Percentiles rank a stretch among this genome's conserved stretches.
Evolutionary conservation across 2,329 filamentous ascomycete genomes (phyloP).

Genomic region (Diaporthe helianthi): DNA sequence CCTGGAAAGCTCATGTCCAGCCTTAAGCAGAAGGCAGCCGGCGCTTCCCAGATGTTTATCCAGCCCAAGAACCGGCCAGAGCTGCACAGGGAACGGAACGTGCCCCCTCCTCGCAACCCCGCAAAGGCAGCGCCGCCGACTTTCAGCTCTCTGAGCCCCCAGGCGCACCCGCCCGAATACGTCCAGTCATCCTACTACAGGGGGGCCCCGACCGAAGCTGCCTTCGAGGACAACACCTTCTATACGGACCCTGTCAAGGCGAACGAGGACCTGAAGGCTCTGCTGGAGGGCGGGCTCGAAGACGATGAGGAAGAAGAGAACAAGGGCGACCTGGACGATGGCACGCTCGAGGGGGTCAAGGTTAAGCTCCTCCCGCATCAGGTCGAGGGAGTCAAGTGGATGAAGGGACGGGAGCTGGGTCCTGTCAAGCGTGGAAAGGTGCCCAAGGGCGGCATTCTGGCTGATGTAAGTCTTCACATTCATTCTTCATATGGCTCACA

Average conservation of each 20-base stretch:
- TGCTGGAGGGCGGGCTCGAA: conserved; percentile 83
- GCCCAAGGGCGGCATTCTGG: conserved; percentile 91
- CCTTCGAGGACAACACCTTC: conserved; percentile 54
- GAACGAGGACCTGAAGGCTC: conserved; percentile 77
- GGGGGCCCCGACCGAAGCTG: conserved; percentile 26
- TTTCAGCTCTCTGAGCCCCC: conserved; percentile 53
- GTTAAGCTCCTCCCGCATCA: conserved; percentile 93
- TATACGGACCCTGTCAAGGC: conserved; percentile 78
- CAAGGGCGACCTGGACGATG: conserved; percentile 53
- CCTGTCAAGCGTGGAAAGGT: conserved; percentile 80
- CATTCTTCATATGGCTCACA: not conserved
- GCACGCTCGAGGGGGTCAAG: conserved; percentile 76
- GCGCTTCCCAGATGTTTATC: conserved; percentile 53
- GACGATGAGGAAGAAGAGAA: conserved; percentile 66
- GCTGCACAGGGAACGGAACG: conserved; percentile 59
- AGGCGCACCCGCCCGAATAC: conserved; percentile 43
- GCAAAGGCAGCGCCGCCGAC: conserved; percentile 48
- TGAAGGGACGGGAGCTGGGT: conserved; percentile 90
- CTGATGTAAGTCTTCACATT: conserved; percentile 59
- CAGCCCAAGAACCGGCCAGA: conserved; percentile 63
- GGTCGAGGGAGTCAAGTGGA: conserved; percentile 92
- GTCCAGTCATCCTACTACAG: conserved; percentile 41
- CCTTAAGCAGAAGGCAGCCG: conserved; percentile 62
- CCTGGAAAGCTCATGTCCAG: conserved; percentile 54
- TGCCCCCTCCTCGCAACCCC: conserved; percentile 56